Conservation (phyloP, 495 filamentous ascomycete species). For the Xylaria flabelliformis region DNA sequence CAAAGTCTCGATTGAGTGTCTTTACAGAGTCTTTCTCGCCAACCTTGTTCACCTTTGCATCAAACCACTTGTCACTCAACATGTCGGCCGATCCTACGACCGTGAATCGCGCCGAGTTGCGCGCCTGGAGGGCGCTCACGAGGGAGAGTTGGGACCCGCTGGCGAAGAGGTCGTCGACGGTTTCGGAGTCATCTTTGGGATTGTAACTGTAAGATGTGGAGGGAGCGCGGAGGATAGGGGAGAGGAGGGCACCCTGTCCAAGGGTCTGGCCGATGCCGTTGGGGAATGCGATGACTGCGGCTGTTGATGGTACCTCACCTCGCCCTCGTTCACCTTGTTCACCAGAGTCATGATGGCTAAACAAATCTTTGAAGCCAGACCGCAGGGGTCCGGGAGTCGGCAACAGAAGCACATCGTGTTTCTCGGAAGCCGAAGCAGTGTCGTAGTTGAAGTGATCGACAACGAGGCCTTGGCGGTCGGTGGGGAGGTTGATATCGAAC, state of each 20-base stretch:
- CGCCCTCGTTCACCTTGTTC: constrained; percentile 30
- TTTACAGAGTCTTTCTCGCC: constrained; percentile 59
- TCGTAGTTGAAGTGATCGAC: constrained; percentile 98
- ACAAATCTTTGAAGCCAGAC: constrained; percentile 78
- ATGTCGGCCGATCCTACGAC: constrained; percentile 86
- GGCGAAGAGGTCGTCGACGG: constrained; percentile 77
- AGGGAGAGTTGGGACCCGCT: constrained; percentile 82
- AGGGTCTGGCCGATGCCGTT: constrained; percentile 80
- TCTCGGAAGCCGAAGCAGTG: constrained; percentile 71
- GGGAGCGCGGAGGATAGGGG: constrained; percentile 81
- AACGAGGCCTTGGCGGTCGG: constrained; percentile 78
- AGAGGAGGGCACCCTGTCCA: constrained; percentile 75
- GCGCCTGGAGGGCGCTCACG: constrained; percentile 83
- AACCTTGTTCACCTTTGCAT: constrained; percentile 72
- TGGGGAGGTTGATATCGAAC: constrained; percentile 87
- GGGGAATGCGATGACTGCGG: constrained; percentile 73
- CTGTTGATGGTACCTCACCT: background rate
- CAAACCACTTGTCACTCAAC: constrained; percentile 90
- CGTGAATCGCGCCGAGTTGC: constrained; percentile 90
- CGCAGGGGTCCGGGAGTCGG: constrained; percentile 66
- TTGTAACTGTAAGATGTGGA: constrained; percentile 91
- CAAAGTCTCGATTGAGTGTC: constrained; percentile 85
- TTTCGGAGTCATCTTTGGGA: constrained; percentile 81
- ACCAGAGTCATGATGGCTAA: constrained; percentile 63
- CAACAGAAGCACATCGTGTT: constrained; percentile 87